Percentiles rank a stretch among this genome's conserved stretches.
phyloP scores from a whole-genome alignment of 129 eudicot species.

The Erigeron canadensis region DNA sequence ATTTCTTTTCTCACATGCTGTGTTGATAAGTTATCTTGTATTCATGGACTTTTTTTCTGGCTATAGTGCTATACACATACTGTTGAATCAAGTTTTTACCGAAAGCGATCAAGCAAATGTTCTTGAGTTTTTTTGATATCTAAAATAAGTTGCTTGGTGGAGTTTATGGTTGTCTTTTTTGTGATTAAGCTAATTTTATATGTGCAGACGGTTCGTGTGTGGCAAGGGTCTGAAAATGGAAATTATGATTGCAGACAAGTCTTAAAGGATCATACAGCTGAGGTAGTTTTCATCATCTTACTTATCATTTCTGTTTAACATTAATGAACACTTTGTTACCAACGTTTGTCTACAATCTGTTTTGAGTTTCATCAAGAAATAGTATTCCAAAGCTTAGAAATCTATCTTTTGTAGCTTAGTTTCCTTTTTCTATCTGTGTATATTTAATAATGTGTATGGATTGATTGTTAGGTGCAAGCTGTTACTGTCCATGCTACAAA shows the following conservation, averaged over 20 bases:
- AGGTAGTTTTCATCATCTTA: conserved; percentile 45
- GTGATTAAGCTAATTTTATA: not conserved
- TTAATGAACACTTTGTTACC: not conserved
- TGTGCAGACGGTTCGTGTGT: conserved; percentile 87
- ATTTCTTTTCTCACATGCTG: not conserved
- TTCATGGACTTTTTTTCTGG: too few species aligned
- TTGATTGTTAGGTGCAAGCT: conserved; percentile 77
- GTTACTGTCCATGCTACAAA: conserved; percentile 95
- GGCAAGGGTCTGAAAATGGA: conserved; percentile 91
- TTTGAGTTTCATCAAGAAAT: not conserved
- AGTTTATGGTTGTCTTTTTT: not conserved
- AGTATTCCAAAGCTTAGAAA: not conserved
- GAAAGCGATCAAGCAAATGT: conserved; percentile 7
- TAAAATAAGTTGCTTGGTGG: conserved; percentile 17
- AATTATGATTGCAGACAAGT: conserved; percentile 71
- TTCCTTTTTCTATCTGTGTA: not conserved
- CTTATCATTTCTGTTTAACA: not conserved
- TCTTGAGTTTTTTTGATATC: not conserved
- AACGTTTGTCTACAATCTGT: not conserved
- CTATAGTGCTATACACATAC: too few species aligned
- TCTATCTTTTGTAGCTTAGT: not conserved
- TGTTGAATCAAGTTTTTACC: not conserved
- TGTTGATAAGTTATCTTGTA: too few species aligned
- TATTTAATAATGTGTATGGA: conserved; percentile 6
- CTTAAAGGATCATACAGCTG: conserved; percentile 91